These are phyloP conservation scores for Cryptococcus sp. DNA, from an alignment of 1,284 basidiomycete species.

Conservation along the genomic window DNA sequence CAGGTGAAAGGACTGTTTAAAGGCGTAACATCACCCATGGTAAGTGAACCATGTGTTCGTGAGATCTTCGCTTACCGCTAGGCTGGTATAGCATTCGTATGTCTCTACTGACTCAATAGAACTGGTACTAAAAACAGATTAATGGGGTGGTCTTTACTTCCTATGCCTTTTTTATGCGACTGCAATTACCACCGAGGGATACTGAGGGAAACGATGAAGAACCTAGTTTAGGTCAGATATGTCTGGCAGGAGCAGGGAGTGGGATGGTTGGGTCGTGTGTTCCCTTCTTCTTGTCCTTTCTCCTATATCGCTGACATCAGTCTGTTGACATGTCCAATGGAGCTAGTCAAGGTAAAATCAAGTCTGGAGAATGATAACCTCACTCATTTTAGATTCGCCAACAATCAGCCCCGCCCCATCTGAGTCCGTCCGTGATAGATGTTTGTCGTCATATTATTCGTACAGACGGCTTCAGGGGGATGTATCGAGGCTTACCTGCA, in stretches of 20 bases:
- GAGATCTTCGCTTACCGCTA: slow-evolving; percentile 14
- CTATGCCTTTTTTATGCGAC: slow-evolving; percentile 45
- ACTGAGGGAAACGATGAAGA: slow-evolving; percentile 14
- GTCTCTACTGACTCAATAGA: slow-evolving; percentile 3
- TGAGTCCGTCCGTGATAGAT: slow-evolving; percentile 50
- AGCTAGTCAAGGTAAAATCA: slow-evolving; percentile 69
- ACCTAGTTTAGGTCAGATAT: slow-evolving; percentile 55
- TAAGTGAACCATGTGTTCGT: slow-evolving; percentile 23
- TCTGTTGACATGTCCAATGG: slow-evolving; percentile 71
- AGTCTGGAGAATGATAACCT: too few species aligned
- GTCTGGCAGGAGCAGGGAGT: slow-evolving; percentile 69
- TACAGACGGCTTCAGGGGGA: slow-evolving; percentile 58
- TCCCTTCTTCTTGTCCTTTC: not conserved
- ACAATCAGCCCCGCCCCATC: slow-evolving; percentile 50
- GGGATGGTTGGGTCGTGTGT: slow-evolving; percentile 71
- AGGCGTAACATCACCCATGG: slow-evolving; percentile 48
- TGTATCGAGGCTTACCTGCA: slow-evolving; percentile 70
- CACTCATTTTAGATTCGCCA: slow-evolving; percentile 74
- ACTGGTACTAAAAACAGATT: slow-evolving; percentile 25
- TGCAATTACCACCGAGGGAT: slow-evolving; percentile 18
- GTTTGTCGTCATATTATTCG: slow-evolving; percentile 58
- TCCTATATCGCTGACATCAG: slow-evolving; percentile 46
- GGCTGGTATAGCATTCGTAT: slow-evolving; percentile 44
- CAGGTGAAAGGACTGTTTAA: slow-evolving; percentile 43
- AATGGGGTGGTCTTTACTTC: slow-evolving; percentile 48